Evolutionary conservation across 2,329 filamentous ascomycete species (phyloP).

Genomic region (Colletotrichum cordylinicola): DNA sequence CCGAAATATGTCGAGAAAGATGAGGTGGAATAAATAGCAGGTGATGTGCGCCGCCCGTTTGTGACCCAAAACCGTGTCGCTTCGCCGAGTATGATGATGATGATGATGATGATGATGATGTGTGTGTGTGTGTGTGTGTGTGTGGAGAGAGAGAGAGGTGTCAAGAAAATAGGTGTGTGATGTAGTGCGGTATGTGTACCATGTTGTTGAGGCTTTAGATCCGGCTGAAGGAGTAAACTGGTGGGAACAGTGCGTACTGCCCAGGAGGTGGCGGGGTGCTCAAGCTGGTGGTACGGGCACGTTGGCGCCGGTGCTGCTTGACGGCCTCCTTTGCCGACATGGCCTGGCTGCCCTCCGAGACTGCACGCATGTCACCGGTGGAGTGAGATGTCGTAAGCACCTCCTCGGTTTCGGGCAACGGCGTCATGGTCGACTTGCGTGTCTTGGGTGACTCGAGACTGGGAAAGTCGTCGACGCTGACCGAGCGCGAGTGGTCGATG

Average conservation of each 20-base stretch:
- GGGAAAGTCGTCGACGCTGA: slow-evolving; percentile 23
- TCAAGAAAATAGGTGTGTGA: neutral
- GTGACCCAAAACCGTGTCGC: neutral
- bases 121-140: neutral
- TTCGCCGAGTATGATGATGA: neutral
- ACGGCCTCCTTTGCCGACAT: slow-evolving; percentile 32
- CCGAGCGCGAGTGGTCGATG: slow-evolving; percentile 34
- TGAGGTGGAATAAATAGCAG: neutral
- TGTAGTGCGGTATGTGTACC: neutral
- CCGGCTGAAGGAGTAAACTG: slow-evolving; percentile 32
- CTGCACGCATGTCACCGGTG: slow-evolving; percentile 10
- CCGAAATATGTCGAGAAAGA: neutral
- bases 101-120: too few species aligned
- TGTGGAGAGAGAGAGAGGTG: neutral
- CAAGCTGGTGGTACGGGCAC: slow-evolving; percentile 53
- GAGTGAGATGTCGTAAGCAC: slow-evolving; percentile 10
- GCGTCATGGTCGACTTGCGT: slow-evolving; percentile 11
- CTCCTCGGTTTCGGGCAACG: slow-evolving; percentile 19
- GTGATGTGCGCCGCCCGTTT: neutral
- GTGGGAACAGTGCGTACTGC: slow-evolving; percentile 53
- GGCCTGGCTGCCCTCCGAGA: slow-evolving; percentile 1
- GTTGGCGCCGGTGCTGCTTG: slow-evolving; percentile 37
- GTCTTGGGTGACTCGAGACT: slow-evolving; percentile 22
- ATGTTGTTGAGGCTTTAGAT: slow-evolving; percentile 28
- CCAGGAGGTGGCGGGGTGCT: slow-evolving; percentile 50